These are phyloP conservation scores for Martensiomyces pterosporus DNA, from an alignment of 192 early-diverging fungal species.

Conservation along the genomic window DNA sequence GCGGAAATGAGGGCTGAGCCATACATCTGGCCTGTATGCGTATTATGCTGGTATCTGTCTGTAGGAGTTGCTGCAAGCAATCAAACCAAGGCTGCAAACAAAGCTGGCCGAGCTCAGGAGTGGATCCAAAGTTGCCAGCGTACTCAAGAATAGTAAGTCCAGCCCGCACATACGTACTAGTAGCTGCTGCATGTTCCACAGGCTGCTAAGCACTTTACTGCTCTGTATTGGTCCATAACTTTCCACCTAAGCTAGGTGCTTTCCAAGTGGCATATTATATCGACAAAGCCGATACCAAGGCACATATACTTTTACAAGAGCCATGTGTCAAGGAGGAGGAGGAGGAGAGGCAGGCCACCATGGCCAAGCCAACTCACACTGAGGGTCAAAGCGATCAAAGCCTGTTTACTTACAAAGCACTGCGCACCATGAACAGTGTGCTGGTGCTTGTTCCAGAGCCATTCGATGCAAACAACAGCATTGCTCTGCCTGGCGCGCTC, in stretches of 20 bases:
- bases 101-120: conserved; percentile 23
- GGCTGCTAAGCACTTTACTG: too few species aligned
- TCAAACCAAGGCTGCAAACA: conserved; percentile 17
- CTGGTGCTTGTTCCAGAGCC: conserved; percentile 42
- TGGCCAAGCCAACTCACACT: background rate
- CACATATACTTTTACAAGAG: conserved; percentile 34
- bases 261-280: conserved; percentile 41
- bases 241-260: too few species aligned
- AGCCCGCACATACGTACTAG: too few species aligned
- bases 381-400: conserved; percentile 1
- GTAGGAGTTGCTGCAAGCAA: conserved; percentile 40
- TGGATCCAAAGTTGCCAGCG: conserved; percentile 12
- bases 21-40: too few species aligned
- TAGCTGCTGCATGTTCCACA: too few species aligned
- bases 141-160: conserved; percentile 32
- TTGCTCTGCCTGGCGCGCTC: conserved; percentile 17
- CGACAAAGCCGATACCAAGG: conserved; percentile 8
- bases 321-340: conserved; percentile 17
- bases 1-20: too few species aligned
- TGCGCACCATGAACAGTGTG: conserved; percentile 11
- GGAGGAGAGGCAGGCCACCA: background rate
- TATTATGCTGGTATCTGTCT: too few species aligned
- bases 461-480: conserved; percentile 39
- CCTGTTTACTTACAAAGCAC: conserved; percentile 30
- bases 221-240: too few species aligned